Evolutionary conservation across 2,329 filamentous ascomycete genomes (phyloP).

Genomic region (Neonectria magnoliae): DNA sequence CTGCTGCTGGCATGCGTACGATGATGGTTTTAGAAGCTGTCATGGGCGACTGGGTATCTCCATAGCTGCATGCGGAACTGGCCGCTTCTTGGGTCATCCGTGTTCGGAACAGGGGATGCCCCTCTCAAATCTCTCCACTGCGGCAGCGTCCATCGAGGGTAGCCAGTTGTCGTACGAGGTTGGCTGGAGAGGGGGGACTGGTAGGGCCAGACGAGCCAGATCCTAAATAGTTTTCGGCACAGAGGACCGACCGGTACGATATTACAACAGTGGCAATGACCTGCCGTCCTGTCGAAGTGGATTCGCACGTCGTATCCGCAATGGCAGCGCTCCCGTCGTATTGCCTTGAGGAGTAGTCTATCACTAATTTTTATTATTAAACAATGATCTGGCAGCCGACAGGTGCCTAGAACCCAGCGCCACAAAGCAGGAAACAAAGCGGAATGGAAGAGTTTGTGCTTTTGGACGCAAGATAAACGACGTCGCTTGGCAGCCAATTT

Average conservation of each 20-base stretch:
- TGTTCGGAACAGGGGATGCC: background rate
- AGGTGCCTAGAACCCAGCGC: background rate
- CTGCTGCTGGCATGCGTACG: background rate
- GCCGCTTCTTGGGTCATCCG: conserved; percentile 7
- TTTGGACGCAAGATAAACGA: conserved; percentile 8
- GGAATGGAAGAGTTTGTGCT: background rate
- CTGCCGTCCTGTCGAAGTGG: background rate
- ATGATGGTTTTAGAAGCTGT: background rate
- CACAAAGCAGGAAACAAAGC: background rate
- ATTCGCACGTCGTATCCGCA: background rate
- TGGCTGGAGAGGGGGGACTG: conserved; percentile 3
- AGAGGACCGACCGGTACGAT: conserved; percentile 1
- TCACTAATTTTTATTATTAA: no score
- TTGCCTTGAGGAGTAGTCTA: background rate
- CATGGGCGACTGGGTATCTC: conserved; percentile 1
- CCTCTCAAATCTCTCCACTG: background rate
- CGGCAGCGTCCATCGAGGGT: background rate
- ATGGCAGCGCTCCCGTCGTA: background rate
- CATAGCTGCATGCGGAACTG: conserved; percentile 7
- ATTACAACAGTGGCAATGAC: background rate
- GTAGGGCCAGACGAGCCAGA: conserved; percentile 2
- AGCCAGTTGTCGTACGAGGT: conserved; percentile 36
- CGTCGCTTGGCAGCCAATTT: background rate
- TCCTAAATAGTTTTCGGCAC: background rate
- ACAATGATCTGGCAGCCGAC: background rate